These are phyloP conservation scores for Diutina mesorugosa DNA, from an alignment of 1,139 yeast species.

Conservation along the genomic window DNA sequence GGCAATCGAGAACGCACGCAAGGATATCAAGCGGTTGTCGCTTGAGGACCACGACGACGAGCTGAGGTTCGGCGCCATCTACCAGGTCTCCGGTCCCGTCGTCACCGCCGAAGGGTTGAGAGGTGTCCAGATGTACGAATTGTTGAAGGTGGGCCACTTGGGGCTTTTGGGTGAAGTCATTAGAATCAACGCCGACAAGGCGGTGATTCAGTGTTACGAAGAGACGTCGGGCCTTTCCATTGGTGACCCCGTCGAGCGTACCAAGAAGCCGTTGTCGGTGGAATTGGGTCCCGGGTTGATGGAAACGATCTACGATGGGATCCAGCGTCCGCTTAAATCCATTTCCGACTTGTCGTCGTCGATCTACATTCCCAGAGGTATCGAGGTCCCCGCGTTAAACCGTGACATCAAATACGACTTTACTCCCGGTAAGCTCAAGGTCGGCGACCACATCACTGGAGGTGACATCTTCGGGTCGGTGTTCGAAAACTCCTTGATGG, in stretches of 20 bases:
- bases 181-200: conserved; percentile 91
- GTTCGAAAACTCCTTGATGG: conserved; percentile 82
- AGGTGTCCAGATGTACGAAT: conserved; percentile 99
- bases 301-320: conserved; percentile 99
- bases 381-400: conserved; percentile 86
- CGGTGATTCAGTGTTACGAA: conserved; percentile 97
- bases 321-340: conserved; percentile 94
- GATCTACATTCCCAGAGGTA: conserved; percentile 97
- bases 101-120: conserved; percentile 96
- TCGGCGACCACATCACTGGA: conserved; percentile 96
- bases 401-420: conserved; percentile 79
- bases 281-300: conserved; percentile 98
- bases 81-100: conserved; percentile 96
- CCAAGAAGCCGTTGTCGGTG: conserved; percentile 95
- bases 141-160: conserved; percentile 95
- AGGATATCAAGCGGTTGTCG: conserved; percentile 77
- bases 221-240: conserved; percentile 99
- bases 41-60: conserved; percentile 58
- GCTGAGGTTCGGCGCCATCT: conserved; percentile 75
- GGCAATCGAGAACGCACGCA: conserved; percentile 94
- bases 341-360: conserved; percentile 79
- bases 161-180: conserved; percentile 96
- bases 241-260: conserved; percentile 95
- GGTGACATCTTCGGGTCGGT: conserved; percentile 95
- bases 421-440: conserved; percentile 56